Conservation (phyloP, 2,329 filamentous ascomycete species). For the Coccinonectria pachysandricola region DNA sequence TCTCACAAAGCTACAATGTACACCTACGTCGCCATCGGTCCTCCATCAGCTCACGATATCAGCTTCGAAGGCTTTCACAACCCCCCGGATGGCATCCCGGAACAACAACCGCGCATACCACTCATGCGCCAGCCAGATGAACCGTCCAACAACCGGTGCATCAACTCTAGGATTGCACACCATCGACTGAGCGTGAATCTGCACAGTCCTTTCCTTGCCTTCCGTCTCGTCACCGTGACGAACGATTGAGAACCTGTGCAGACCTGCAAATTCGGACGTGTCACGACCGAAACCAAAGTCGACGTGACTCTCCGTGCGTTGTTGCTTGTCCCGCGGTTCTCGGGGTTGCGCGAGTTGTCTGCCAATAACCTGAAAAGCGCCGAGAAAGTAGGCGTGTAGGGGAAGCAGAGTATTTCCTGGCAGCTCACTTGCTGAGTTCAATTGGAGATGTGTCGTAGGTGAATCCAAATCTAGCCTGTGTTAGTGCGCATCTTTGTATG, state of each 20-base stretch:
- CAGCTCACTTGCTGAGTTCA: constrained; percentile 13
- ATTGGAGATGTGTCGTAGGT: too few relatives aligned
- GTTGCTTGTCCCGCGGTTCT: neutral
- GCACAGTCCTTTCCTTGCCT: constrained; percentile 1
- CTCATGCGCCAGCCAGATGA: constrained; percentile 15
- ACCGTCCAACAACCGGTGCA: constrained; percentile 5
- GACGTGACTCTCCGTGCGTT: constrained; percentile 13
- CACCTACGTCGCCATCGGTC: too few relatives aligned
- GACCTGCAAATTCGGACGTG: constrained; percentile 15
- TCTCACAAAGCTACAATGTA: too few relatives aligned
- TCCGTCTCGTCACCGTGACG: constrained; percentile 2
- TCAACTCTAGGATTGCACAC: constrained; percentile 18
- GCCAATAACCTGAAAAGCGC: constrained; percentile 18
- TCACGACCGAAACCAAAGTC: constrained; percentile 22
- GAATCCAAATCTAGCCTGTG: too few relatives aligned
- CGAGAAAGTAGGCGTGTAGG: constrained; percentile 14
- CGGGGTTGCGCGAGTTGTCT: constrained; percentile 2
- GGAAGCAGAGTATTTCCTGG: constrained; percentile 14
- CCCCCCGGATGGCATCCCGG: constrained; percentile 12
- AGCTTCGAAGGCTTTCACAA: neutral
- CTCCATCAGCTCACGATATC: too few relatives aligned
- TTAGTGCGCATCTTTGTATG: too few relatives aligned
- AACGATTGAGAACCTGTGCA: constrained; percentile 20
- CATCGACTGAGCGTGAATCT: constrained; percentile 14
- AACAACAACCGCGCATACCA: constrained; percentile 17